A percentile compares a stretch with the other conserved stretches of the same genome.
These are phyloP conservation scores for Fraxinus angustifolia DNA, from an alignment of 305 asterid species.

Conservation along the genomic window DNA sequence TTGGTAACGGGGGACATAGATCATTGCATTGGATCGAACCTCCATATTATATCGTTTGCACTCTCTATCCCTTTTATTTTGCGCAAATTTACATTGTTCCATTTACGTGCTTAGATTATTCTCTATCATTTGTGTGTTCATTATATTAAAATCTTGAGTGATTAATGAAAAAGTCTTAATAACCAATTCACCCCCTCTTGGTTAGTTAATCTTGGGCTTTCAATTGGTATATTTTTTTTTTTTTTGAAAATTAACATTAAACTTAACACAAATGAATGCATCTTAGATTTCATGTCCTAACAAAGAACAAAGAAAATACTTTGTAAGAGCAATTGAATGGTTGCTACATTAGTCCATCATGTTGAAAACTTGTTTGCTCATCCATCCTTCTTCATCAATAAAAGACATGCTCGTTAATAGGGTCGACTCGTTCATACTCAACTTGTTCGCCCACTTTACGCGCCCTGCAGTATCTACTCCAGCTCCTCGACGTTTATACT, in stretches of 20 bases:
- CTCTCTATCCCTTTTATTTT: too few species aligned
- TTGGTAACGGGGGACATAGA: too few species aligned
- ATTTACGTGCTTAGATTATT: too few species aligned
- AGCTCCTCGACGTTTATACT: conserved; percentile 45
- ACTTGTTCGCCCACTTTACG: conserved; percentile 53
- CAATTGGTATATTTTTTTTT: too few species aligned
- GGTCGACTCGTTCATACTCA: conserved; percentile 23
- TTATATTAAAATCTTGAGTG: too few species aligned
- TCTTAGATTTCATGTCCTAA: background rate
- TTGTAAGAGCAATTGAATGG: background rate
- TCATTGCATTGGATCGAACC: too few species aligned
- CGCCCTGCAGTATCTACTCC: conserved; percentile 50
- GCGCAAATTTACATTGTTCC: too few species aligned
- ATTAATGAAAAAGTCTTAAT: too few species aligned
- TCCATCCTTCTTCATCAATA: conserved; percentile 66
- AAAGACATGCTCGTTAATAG: conserved; percentile 41
- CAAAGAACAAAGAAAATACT: background rate
- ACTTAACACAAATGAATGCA: background rate
- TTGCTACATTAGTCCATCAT: background rate
- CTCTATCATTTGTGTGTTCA: too few species aligned
- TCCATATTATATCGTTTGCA: too few species aligned
- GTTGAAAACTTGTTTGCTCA: conserved; percentile 19
- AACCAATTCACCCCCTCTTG: too few species aligned
- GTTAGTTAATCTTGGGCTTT: too few species aligned
- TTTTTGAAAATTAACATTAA: background rate